phyloP scores from a whole-genome alignment of 192 early-diverging fungal genomes.

The Umbelopsis ramanniana region DNA sequence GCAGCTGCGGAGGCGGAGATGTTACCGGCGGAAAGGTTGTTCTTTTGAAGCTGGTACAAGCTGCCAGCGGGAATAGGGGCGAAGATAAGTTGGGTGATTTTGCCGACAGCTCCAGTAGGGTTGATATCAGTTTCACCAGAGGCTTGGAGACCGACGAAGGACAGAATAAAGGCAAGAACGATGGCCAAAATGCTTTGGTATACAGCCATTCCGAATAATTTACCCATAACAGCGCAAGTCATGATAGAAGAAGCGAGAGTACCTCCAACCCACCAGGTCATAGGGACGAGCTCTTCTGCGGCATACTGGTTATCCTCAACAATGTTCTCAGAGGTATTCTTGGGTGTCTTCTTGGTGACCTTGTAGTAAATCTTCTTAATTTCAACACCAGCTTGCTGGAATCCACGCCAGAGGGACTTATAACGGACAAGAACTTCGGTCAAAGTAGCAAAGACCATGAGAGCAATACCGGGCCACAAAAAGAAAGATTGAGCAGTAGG shows the following conservation, averaged over 20 bases:
- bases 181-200: constrained; percentile 64
- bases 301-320: constrained; percentile 44
- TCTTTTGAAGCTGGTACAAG: constrained; percentile 47
- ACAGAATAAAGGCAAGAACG: constrained; percentile 65
- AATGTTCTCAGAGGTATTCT: constrained; percentile 22
- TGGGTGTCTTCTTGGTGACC: constrained; percentile 23
- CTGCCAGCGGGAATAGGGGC: constrained; percentile 51
- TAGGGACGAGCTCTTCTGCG: constrained; percentile 54
- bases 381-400: constrained; percentile 33
- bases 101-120: constrained; percentile 66
- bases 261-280: constrained; percentile 59
- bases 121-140: constrained; percentile 72
- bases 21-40: constrained; percentile 67
- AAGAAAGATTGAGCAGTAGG: constrained; percentile 66
- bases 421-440: constrained; percentile 60
- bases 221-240: constrained; percentile 59
- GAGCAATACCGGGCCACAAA: constrained; percentile 70
- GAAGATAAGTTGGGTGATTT: constrained; percentile 69
- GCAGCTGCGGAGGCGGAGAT: constrained; percentile 58
- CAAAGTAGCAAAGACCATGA: constrained; percentile 70
- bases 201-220: constrained; percentile 59
- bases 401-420: constrained; percentile 45
- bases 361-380: constrained; percentile 17
- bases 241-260: constrained; percentile 53
- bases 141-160: constrained; percentile 67